Base-by-base conservation (phyloP, 2,329 filamentous ascomycete genomes). In the Sporothrix pallida region DNA sequence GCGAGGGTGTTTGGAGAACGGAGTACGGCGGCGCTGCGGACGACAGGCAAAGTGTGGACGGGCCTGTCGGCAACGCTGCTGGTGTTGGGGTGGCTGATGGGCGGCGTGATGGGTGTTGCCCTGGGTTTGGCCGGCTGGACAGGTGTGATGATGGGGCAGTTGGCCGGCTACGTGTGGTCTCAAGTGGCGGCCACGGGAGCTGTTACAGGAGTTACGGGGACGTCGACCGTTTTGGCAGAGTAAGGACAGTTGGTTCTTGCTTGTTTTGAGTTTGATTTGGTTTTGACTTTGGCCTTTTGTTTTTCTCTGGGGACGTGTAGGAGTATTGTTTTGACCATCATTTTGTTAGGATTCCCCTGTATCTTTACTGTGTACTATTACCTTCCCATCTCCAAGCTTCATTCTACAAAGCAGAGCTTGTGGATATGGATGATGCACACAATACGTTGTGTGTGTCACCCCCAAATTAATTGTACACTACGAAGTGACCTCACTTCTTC, bases 31-130 rank as follows among this genome's bases (percentile, higher is more conserved):
- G 62, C 72, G 23, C 60, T 74, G 9, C 63, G 31, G 20, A 62
- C 68, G 13, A 74, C 65, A 7, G 70, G 63, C 37, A 65, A 37
- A 6, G 50, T 72, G 63, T 72, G 70, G 73, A 72, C 73, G 54
- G 70, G 73, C 31, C n/a, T 74, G 46, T 74, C 70, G 13, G 70
- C 73, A 17, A 74, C 70, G 63, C 73, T 74, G 70, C 42, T 74
- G 54, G 73, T 74, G 70, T 7, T 72, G 12, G 73, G 73, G 8
- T 72, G 73, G 73, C 46, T 72, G 65, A 12, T 74, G 73, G 73
- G 73, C 56, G 70, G 73, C 7, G 70, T 60, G 44, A 44, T 65
- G 23, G 73, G 73, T 23, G 62, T 72, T 63, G 70, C 70, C 13
- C 48, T 74, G 4, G 73, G 73, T 50, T 42, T 74, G 26, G 62